Conservation (phyloP, 208 protist genomes). For the Leishmania gerbilli region DNA sequence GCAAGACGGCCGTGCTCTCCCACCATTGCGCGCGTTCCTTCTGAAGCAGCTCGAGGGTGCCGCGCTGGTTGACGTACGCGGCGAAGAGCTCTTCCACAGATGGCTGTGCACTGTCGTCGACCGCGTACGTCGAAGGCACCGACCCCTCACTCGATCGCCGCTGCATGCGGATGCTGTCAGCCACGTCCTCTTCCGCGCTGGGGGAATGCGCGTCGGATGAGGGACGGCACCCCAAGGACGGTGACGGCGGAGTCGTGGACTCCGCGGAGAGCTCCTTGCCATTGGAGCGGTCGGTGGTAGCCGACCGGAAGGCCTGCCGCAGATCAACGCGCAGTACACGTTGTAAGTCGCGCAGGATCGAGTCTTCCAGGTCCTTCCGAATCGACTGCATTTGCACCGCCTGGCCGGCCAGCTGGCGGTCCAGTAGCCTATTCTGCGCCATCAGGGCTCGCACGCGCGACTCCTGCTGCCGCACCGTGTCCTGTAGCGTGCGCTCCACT, state of each 20-base stretch:
- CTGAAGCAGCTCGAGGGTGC: constrained; percentile 35
- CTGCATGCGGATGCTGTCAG: not conserved
- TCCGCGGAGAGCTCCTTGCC: not conserved
- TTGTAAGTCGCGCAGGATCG: constrained; percentile 22
- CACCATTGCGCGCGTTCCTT: constrained; percentile 40
- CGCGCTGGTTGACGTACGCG: constrained; percentile 23
- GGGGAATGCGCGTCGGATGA: not conserved
- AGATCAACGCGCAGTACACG: constrained; percentile 29
- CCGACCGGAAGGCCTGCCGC: constrained; percentile 7
- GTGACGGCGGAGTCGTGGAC: not conserved
- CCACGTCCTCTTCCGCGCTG: not conserved
- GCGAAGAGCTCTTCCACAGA: constrained; percentile 31
- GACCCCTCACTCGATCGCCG: not conserved
- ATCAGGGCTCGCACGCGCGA: constrained; percentile 17
- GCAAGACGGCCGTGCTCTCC: constrained; percentile 24
- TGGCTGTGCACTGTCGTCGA: not conserved
- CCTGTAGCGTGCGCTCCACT: constrained; percentile 21
- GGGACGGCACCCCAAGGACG: not conserved
- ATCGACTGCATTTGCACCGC: constrained; percentile 16
- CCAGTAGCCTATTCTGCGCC: constrained; percentile 20
- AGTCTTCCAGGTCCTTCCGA: constrained; percentile 8
- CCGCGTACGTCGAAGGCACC: not conserved
- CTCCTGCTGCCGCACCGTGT: constrained; percentile 26
- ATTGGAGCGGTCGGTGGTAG: not conserved
- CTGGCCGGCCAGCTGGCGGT: constrained; percentile 13